phyloP scores from a whole-genome alignment of 768 basidiomycete species.

The Hericium alpestre region DNA sequence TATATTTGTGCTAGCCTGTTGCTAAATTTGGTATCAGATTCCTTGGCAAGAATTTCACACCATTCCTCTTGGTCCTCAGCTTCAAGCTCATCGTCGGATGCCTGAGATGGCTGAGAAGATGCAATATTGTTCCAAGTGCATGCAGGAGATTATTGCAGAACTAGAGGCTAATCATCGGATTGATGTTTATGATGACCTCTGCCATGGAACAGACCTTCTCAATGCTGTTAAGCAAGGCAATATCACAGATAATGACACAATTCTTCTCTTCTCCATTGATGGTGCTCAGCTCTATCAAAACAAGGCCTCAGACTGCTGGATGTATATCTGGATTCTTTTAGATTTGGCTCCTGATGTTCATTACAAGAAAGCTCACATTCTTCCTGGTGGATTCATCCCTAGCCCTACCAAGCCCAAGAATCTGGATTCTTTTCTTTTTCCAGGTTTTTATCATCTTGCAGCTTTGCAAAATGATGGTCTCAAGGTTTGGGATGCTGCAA shows the following conservation, averaged over 20 bases:
- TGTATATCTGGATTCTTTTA: slow-evolving; percentile 28
- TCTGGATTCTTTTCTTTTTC: slow-evolving; percentile 21
- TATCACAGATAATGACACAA: slow-evolving; percentile 19
- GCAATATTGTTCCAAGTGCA: slow-evolving; percentile 1
- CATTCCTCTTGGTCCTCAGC: slow-evolving; percentile 14
- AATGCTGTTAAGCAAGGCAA: slow-evolving; percentile 11
- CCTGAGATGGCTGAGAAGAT: slow-evolving; percentile 5
- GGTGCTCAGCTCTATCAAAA: slow-evolving; percentile 30
- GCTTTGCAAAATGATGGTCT: slow-evolving; percentile 21
- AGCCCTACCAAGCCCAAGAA: slow-evolving; percentile 26
- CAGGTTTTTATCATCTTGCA: slow-evolving; percentile 24
- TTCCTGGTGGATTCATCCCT: slow-evolving; percentile 21
- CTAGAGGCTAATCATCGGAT: not conserved
- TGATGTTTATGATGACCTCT: slow-evolving; percentile 3
- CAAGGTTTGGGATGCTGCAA: slow-evolving; percentile 16
- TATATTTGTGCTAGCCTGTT: too few relatives aligned
- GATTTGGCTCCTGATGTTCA: slow-evolving; percentile 20
- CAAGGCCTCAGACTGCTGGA: slow-evolving; percentile 25
- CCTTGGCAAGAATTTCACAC: slow-evolving; percentile 9
- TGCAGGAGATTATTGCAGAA: not conserved
- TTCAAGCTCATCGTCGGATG: slow-evolving; percentile 6
- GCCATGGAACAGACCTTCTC: slow-evolving; percentile 19
- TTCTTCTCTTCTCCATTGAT: slow-evolving; percentile 28
- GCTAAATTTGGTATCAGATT: not conserved
- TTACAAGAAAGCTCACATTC: slow-evolving; percentile 22